These are phyloP conservation scores for Aureobasidium pullulans DNA, from an alignment of 2,329 filamentous ascomycete species.

Conservation along the genomic window DNA sequence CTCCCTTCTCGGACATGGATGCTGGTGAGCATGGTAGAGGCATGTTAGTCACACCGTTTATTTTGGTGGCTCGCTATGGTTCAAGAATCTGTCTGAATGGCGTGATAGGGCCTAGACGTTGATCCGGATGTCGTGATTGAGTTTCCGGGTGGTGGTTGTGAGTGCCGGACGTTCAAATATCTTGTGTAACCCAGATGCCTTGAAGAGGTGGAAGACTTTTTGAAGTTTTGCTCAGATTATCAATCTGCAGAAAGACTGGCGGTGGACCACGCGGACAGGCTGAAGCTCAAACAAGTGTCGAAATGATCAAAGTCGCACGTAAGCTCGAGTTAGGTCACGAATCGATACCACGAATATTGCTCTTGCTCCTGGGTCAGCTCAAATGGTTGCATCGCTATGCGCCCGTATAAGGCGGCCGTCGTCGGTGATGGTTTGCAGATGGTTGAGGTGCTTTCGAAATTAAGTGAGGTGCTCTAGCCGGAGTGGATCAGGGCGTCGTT, in stretches of 20 bases:
- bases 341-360: slow-evolving; percentile 22
- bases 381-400: slow-evolving; percentile 6
- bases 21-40: slow-evolving; percentile 28
- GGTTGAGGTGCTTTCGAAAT: not conserved
- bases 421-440: not conserved
- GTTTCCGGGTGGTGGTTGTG: not conserved
- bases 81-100: not conserved
- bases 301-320: slow-evolving; percentile 4
- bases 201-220: not conserved
- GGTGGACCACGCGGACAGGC: slow-evolving; percentile 11
- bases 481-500: not conserved
- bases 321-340: slow-evolving; percentile 18
- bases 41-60: slow-evolving; percentile 10
- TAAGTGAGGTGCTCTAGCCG: not conserved
- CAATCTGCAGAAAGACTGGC: slow-evolving; percentile 10
- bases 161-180: slow-evolving; percentile 1
- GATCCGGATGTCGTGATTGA: slow-evolving; percentile 10
- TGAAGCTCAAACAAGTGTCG: not conserved
- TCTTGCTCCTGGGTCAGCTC: slow-evolving; percentile 8
- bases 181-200: not conserved
- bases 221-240: not conserved
- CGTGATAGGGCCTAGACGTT: slow-evolving; percentile 6
- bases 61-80: not conserved
- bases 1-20: slow-evolving; percentile 22
- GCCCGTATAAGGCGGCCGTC: not conserved